These are phyloP conservation scores for Cyclotella kingstonii DNA, from an alignment of 108 stramenopile species.

Conservation along the genomic window DNA sequence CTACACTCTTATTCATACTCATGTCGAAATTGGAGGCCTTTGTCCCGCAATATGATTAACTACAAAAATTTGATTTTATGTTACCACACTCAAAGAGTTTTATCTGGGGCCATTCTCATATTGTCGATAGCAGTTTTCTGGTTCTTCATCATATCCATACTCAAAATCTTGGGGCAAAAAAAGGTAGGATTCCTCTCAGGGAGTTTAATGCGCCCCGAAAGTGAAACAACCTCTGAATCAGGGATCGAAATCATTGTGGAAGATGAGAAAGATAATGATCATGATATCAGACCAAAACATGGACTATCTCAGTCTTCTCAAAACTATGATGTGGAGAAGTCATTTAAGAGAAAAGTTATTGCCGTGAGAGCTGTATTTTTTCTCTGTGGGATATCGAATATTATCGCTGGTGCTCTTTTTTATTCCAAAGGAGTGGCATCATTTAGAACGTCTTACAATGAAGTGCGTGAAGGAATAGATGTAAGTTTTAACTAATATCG, in stretches of 20 bases:
- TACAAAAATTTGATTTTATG: not conserved
- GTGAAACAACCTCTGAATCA: not conserved
- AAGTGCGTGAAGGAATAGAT: constrained; percentile 4
- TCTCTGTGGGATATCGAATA: constrained; percentile 7
- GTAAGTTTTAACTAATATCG: no score
- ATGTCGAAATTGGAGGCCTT: not conserved
- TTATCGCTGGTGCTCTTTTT: constrained; percentile 3
- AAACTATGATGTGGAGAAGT: constrained; percentile 1
- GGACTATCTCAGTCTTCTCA: no score
- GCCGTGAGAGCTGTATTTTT: constrained; percentile 8
- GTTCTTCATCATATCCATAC: constrained; percentile 31
- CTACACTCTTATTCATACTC: no score
- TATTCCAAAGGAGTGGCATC: constrained; percentile 7
- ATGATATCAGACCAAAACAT: not conserved
- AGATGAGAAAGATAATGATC: constrained; percentile 7
- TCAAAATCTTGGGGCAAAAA: constrained; percentile 26
- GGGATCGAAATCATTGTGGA: constrained; percentile 15
- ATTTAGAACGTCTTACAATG: not conserved
- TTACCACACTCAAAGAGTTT: not conserved
- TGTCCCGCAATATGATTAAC: not conserved
- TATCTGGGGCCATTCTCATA: constrained; percentile 23
- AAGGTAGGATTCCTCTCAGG: constrained; percentile 41
- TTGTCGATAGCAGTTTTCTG: constrained; percentile 24
- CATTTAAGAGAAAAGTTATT: constrained; percentile 17
- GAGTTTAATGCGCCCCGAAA: constrained; percentile 11